Evolutionary conservation across 2,329 filamentous ascomycete genomes (phyloP), one percentile per base, ranked within the genome.

Genomic region (Neonectria coccinea): DNA sequence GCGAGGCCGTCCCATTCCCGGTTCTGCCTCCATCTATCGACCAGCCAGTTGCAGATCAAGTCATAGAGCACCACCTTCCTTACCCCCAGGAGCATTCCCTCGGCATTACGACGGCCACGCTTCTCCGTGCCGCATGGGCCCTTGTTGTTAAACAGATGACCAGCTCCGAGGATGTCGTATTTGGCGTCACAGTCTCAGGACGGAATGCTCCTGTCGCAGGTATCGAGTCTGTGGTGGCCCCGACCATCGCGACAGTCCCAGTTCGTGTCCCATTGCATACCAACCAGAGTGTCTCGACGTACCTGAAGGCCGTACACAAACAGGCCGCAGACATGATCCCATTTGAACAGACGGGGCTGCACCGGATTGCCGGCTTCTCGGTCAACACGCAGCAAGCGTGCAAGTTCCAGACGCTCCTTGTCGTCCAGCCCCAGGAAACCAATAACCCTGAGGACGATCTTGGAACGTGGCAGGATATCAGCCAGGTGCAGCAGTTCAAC

Each of bases 221-320:
- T 1, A 64, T 76, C 2, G 67, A 72, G 2, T 51, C 20, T 1
- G 70, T 75, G 5, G 18, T 67, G 1, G 75, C 69, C 1, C 70
- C 64, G 4, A 62, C 59, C 5, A 62, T 62, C 8, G 54, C 59
- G 10, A 62, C 44, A 2, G 59, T 76, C 0, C 74, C 73, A 4
- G 41, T 75, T 2, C 62, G 71, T 0, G 44, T 74, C 11, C 25
- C 22, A 0, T 7, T 70, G n/a, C 71, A 76, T 83, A 33, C 29
- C 2, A 12, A 51, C 6, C 45, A 56, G 9, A 70, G 71, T 0
- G 73, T 82, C 6, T 66, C 69, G 0, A 73, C 82, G n/a, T 85
- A 82, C 59, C 73, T 88, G 10, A 72, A 82, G 20, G 68, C 72
- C 0, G 44, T 73, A 0, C 70, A 74, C n/a, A 11, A 42, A 3